phyloP scores from a whole-genome alignment of 768 basidiomycete genomes.

The Tephrocybe sp. region DNA sequence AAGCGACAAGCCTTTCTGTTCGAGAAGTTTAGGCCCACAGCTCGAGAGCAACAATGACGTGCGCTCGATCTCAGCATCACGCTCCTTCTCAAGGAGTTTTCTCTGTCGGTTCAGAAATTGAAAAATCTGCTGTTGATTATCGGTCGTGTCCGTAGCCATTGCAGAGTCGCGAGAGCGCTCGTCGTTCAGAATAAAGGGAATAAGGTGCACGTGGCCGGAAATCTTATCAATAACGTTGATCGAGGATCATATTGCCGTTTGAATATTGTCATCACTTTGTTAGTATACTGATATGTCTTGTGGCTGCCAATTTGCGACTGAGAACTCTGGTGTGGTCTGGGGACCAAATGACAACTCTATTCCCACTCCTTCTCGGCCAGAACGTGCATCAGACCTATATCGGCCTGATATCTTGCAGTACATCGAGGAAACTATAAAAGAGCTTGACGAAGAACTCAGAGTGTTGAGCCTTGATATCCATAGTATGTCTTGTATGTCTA shows the following conservation, averaged over 20 bases:
- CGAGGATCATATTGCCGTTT: too few species aligned
- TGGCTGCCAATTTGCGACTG: conserved; percentile 12
- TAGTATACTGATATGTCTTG: conserved; percentile 7
- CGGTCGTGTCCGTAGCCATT: conserved; percentile 25
- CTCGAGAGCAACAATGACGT: conserved; percentile 78
- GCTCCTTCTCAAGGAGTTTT: conserved; percentile 65
- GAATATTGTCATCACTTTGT: neutral
- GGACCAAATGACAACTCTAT: conserved; percentile 34
- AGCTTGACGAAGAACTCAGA: conserved; percentile 53
- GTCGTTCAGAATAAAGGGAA: too few species aligned
- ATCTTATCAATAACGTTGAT: too few species aligned
- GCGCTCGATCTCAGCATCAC: conserved; percentile 81
- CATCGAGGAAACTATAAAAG: conserved; percentile 55
- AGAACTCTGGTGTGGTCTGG: conserved; percentile 33
- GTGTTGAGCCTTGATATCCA: conserved; percentile 71
- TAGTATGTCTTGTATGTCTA: conserved; percentile 34
- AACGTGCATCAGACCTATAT: conserved; percentile 36
- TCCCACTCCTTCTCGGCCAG: conserved; percentile 30
- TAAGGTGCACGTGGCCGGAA: too few species aligned
- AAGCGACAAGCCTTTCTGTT: conserved; percentile 82
- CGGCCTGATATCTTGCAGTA: conserved; percentile 57
- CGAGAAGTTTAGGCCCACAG: conserved; percentile 80
- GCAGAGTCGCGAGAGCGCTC: too few species aligned
- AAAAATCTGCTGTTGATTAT: conserved; percentile 51
- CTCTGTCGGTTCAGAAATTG: conserved; percentile 67